phyloP scores from a whole-genome alignment of 345 rosid species.

The Bretschneidera sinensis region DNA sequence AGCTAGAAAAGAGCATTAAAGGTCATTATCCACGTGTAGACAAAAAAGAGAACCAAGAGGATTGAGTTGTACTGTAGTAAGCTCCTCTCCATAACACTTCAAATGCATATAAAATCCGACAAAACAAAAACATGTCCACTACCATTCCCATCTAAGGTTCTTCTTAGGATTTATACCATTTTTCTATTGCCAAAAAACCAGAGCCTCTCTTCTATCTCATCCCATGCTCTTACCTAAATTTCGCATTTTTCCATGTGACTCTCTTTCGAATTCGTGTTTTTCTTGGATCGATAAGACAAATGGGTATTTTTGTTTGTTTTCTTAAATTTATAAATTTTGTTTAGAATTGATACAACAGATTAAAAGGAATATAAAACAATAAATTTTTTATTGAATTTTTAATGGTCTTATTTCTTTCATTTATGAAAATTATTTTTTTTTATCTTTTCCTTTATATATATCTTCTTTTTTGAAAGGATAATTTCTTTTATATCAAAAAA shows the following conservation, averaged over 20 bases:
- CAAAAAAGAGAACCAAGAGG: slow-evolving; percentile 15
- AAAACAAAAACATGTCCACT: slow-evolving; percentile 37
- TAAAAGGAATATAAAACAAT: too few relatives aligned
- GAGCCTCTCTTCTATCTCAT: slow-evolving; percentile 9
- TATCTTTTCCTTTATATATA: too few relatives aligned
- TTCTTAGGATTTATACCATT: slow-evolving; percentile 26
- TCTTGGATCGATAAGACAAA: slow-evolving; percentile 6
- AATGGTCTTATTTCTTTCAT: too few relatives aligned
- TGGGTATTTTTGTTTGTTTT: background rate
- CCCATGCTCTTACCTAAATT: slow-evolving; percentile 6
- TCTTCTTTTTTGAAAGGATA: too few relatives aligned
- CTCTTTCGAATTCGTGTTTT: slow-evolving; percentile 9
- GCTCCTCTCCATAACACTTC: slow-evolving; percentile 19
- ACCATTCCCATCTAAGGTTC: slow-evolving; percentile 31
- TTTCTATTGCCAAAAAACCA: slow-evolving; percentile 11
- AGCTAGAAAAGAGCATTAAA: background rate
- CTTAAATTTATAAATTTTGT: background rate
- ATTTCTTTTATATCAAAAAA: too few relatives aligned
- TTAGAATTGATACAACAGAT: too few relatives aligned
- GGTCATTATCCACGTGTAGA: slow-evolving; percentile 22
- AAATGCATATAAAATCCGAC: slow-evolving; percentile 31
- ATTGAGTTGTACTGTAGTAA: background rate
- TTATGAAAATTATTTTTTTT: too few relatives aligned
- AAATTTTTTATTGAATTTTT: too few relatives aligned
- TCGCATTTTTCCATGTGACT: slow-evolving; percentile 29